Evolutionary conservation across 1,284 basidiomycete genomes (phyloP).

Genomic region (Puccinia novopanici): DNA sequence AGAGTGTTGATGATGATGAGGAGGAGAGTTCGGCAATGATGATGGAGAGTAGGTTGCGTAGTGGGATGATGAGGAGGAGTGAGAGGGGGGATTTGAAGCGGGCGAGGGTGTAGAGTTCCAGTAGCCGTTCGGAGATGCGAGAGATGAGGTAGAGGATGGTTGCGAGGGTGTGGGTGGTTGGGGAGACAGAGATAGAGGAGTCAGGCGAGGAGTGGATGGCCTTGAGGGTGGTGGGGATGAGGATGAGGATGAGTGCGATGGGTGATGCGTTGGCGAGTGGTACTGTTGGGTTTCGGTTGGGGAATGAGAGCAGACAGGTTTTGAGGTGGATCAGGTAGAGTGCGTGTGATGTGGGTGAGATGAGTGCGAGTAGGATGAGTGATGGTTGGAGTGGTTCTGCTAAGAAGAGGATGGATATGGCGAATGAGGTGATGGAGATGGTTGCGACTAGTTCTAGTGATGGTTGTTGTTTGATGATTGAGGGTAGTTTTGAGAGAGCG

Average conservation of each 20-base stretch:
- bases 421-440: background rate
- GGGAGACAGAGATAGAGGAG: too few relatives aligned
- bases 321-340: conserved; percentile 26
- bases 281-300: background rate
- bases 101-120: conserved; percentile 73
- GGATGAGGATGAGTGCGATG: conserved; percentile 52
- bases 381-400: conserved; percentile 1
- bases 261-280: conserved; percentile 8
- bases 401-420: conserved; percentile 25
- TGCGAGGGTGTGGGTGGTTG: conserved; percentile 68
- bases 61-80: conserved; percentile 5
- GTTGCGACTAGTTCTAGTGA: background rate
- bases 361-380: background rate
- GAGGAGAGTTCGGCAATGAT: background rate
- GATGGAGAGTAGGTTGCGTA: conserved; percentile 27
- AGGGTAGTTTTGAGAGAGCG: background rate
- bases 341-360: conserved; percentile 21
- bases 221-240: conserved; percentile 19
- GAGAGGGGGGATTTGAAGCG: conserved; percentile 19
- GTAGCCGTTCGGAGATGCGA: conserved; percentile 69
- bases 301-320: conserved; percentile 38
- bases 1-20: conserved; percentile 54
- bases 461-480: conserved; percentile 6
- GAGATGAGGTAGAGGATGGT: conserved; percentile 69
- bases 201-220: conserved; percentile 57